Conservation (phyloP, 441 rosid genomes). For the Populus hybrid region DNA sequence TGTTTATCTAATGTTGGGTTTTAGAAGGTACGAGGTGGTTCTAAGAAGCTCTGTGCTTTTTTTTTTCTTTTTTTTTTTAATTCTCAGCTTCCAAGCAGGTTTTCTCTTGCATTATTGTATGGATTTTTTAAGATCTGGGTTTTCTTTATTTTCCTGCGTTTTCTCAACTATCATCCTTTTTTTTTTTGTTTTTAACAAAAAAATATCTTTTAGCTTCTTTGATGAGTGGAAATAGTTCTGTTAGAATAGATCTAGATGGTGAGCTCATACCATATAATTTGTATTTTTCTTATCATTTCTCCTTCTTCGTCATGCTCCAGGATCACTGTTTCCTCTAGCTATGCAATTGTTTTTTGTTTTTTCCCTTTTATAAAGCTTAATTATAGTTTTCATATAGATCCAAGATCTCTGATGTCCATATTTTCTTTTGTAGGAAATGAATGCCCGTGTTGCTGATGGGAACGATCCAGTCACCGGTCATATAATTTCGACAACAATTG, state of each 20-base stretch:
- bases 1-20: not conserved
- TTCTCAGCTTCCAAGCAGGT: too few relatives aligned
- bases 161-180: too few relatives aligned
- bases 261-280: not conserved
- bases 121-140: not conserved
- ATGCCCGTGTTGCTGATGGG: constrained; percentile 65
- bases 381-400: not conserved
- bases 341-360: not conserved
- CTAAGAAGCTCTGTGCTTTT: not conserved
- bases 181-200: too few relatives aligned
- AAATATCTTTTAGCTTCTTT: not conserved
- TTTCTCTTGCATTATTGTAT: not conserved
- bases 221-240: not conserved
- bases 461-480: constrained; percentile 88
- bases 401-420: not conserved
- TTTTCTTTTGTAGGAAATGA: constrained; percentile 59
- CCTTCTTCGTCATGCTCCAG: not conserved
- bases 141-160: not conserved
- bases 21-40: not conserved
- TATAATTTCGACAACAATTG: constrained; percentile 86
- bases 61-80: not conserved
- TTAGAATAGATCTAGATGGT: constrained; percentile 5
- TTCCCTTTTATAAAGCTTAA: not conserved
- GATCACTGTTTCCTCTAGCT: constrained; percentile 3
- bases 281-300: not conserved